Base-by-base conservation (phyloP, 129 eudicot genomes). In the Flaveria robusta region DNA sequence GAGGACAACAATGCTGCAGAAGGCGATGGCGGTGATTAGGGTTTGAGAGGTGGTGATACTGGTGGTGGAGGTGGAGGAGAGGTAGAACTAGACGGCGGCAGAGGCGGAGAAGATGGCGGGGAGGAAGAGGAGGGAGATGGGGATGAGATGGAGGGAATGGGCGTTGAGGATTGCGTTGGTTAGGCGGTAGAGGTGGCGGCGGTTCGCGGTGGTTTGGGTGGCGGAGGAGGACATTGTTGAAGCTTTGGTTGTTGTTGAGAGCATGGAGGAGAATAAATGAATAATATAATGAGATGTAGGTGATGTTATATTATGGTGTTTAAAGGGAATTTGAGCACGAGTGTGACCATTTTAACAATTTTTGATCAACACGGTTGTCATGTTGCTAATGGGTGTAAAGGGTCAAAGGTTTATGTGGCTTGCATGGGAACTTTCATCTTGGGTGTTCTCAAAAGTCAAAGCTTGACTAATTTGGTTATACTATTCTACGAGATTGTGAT, bases 131-230 rank as follows among this genome's bases (percentile, higher is more conserved):
- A 60, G 39, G 41, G 67, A 60, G 42, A 60, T 4, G 67, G n/a
- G 39, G 67, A 60, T 60, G 41, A 60, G 85, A 71, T 88, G 97
- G 79, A 83, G 84, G 15, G 80, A 41, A 82, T 87, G 79, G 46
- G 87, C 76, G 80, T 62, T 76, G 79, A 90, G 62, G 34, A 87
- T 81, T 23, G 75, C 74, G 31, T 54, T 31, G n/a, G 96, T 72
- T 74, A 83, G 85, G 13, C 81, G 74, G 20, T 23, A 69, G 59
- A 49, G 62, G 14, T 68, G 56, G 7, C 31, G 73, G 34, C 19
- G 82, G 70, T 70, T 68, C 24, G 78, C 77, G 76, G 80, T 45
- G 18, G 76, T 42, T 41, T 71, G 77, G 41, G 77, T 70, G 23
- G 80, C 27, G 23, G 50, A 3, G 60, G 71, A 54, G 24, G 82